Evolutionary conservation across 768 basidiomycete genomes (phyloP).

Genomic region (Boletus speciosus): DNA sequence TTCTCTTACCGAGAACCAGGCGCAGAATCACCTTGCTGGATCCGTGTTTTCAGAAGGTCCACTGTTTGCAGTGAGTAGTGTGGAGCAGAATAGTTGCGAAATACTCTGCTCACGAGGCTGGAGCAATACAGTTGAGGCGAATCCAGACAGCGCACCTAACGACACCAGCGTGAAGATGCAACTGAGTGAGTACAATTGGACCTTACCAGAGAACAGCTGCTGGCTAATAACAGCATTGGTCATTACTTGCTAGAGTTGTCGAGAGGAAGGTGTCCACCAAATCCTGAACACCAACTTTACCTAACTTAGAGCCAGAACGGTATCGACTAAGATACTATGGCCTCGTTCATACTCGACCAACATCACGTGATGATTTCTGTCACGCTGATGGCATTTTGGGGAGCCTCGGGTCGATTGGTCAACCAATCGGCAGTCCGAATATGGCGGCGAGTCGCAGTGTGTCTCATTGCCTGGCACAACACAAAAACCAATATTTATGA

Average conservation of each 20-base stretch:
- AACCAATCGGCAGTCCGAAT: no score
- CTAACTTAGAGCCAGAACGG: no score
- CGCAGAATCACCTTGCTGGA: constrained; percentile 73
- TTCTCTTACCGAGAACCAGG: constrained; percentile 36
- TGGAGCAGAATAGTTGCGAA: background rate
- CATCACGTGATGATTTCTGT: no score
- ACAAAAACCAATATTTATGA: no score
- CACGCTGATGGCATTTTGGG: no score
- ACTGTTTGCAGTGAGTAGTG: constrained; percentile 40
- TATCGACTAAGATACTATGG: no score
- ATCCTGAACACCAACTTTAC: no score
- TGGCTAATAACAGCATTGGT: constrained; percentile 24
- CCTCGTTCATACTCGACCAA: no score
- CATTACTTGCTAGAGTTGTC: constrained; percentile 9
- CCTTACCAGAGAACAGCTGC: constrained; percentile 29
- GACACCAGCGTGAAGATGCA: background rate
- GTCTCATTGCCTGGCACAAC: no score
- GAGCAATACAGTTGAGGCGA: constrained; percentile 68
- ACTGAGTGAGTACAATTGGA: background rate
- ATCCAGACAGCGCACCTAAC: constrained; percentile 73
- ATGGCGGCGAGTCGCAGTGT: no score
- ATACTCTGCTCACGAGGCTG: constrained; percentile 61
- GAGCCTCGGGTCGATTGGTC: no score
- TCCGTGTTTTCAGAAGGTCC: constrained; percentile 87
- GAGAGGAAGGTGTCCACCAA: no score